Base-by-base conservation (phyloP, 106 monocot genomes). In the Vanilla planifolia region DNA sequence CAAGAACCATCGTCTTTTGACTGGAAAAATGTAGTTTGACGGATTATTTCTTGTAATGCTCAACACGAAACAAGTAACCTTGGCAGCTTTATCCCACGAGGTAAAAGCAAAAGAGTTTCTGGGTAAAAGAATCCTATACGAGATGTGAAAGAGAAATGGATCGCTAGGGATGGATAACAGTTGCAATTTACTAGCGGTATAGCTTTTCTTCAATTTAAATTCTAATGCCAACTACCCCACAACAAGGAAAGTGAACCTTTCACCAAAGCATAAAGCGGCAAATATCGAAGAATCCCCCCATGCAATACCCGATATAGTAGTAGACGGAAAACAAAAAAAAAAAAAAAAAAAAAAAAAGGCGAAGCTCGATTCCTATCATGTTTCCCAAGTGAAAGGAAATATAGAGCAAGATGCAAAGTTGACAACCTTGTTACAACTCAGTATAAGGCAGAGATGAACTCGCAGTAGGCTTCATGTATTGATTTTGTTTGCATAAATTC, bases 31-130 rank as follows among this genome's bases (percentile, higher is more conserved):
- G 29, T 43, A 60, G 43, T 72, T 77, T 69, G 77, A 82, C 74
- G 53, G 71, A 67, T 77, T 67, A 72, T 82, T 79, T 71, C 83
- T 77, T 79, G 78, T 58, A 71, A 46, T 62, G 56, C 72, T 85
- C 72, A 75, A 68, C 79, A 76, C 76, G 82, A 79, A 82, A 82
- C 71, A 79, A 78, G 19, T 79, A 73, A 77, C 68, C 53, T 56
- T 75, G 62, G 79, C 82, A 81, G 78, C 89, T 85, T 89, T 89
- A 82, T 68, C 59, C 75, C 43, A 73, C 61, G 69, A 60, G 62
- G 58, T 75, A 69, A 84, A 75, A 84, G 85, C 51, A 78, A 85
- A 85, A 81, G 81, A 39, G 75, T 56, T 67, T 67, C 70, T 62
- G 34, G 60, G 51, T 22, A 70, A 64, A 45, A 75, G 75, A 74